Evolutionary conservation across 1,284 basidiomycete species (phyloP).

Genomic region (Mycena citricolor): DNA sequence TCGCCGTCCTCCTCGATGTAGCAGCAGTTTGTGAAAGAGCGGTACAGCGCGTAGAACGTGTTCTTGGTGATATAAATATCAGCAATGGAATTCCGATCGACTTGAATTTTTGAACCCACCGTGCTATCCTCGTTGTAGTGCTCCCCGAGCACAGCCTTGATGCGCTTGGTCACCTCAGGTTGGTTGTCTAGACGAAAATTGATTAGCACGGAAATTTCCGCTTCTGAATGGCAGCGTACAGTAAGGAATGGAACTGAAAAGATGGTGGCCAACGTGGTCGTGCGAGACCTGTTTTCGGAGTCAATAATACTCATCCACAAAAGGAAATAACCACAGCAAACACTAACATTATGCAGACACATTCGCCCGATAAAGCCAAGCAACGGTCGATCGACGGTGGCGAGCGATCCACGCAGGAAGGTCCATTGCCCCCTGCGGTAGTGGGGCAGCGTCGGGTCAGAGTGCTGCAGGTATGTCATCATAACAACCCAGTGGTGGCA

Average conservation of each 20-base stretch:
- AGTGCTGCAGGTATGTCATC: constrained; percentile 41
- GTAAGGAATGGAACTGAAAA: constrained; percentile 38
- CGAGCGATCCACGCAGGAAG: constrained; percentile 39
- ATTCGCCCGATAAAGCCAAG: constrained; percentile 47
- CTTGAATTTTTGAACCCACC: constrained; percentile 5
- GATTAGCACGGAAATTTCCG: not conserved
- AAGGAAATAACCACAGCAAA: constrained; percentile 39
- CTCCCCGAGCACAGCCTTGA: constrained; percentile 44
- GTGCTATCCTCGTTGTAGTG: constrained; percentile 48
- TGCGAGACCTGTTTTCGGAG: constrained; percentile 50
- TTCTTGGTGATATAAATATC: constrained; percentile 30
- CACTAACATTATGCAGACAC: constrained; percentile 53
- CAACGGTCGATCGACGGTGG: constrained; percentile 40
- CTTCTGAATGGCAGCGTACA: constrained; percentile 29
- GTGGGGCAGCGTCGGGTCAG: constrained; percentile 52
- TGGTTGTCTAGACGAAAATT: constrained; percentile 42
- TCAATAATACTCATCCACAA: no score
- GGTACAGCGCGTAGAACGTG: constrained; percentile 41
- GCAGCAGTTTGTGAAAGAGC: constrained; percentile 55
- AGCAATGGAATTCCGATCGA: not conserved
- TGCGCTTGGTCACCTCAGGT: constrained; percentile 43
- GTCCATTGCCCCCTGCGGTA: constrained; percentile 48
- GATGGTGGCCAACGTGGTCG: constrained; percentile 35
- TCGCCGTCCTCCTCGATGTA: constrained; percentile 76
- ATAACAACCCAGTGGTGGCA: constrained; percentile 41